Conservation (phyloP, 306 rosid genomes). For the Medicago arabica region DNA sequence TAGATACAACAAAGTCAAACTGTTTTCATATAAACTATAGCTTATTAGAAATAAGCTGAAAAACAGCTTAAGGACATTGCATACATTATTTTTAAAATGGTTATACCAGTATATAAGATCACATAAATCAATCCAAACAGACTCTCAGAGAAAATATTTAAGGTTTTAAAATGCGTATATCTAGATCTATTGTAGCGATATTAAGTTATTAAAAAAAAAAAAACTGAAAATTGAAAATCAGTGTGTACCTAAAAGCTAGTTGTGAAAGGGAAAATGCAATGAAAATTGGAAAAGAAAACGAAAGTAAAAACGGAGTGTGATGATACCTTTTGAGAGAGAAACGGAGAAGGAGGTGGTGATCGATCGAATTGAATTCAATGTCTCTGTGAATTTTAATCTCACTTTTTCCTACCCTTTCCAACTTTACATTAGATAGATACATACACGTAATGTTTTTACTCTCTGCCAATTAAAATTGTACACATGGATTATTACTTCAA, state of each 20-base stretch:
- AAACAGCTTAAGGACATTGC: no score
- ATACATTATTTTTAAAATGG: no score
- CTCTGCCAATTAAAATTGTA: not conserved
- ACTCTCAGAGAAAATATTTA: not conserved
- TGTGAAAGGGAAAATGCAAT: not conserved
- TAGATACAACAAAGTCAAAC: not conserved
- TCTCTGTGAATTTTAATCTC: not conserved
- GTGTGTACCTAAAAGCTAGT: not conserved
- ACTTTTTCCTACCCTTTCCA: not conserved
- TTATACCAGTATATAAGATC: no score
- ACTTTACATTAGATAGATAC: not conserved
- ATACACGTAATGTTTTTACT: slow-evolving; percentile 14
- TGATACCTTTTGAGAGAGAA: not conserved
- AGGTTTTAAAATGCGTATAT: not conserved
- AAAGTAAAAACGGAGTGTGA: not conserved
- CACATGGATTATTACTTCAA: not conserved
- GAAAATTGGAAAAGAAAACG: not conserved
- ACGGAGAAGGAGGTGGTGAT: not conserved
- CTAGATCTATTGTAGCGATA: not conserved
- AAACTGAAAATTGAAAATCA: not conserved
- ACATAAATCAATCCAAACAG: not conserved
- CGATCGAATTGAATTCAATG: not conserved
- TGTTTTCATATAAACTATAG: not conserved
- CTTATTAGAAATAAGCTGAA: no score
- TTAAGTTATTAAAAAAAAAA: not conserved